Conservation (phyloP, 2,329 filamentous ascomycete genomes). For the Apiospora pterosperma region DNA sequence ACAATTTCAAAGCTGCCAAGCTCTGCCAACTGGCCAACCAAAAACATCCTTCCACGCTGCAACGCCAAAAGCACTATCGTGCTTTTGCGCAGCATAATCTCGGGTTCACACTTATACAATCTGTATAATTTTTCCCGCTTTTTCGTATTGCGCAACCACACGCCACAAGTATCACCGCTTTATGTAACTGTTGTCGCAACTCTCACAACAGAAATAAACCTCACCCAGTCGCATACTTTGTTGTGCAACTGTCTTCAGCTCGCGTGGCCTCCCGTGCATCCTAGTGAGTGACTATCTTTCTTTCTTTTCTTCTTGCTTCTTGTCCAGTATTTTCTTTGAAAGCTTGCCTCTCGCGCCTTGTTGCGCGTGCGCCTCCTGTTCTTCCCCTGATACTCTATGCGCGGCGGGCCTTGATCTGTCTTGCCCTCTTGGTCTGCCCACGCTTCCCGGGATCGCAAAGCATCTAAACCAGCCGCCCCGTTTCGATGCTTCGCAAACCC, state of each 20-base stretch:
- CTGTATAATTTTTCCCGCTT: background rate
- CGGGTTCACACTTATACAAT: background rate
- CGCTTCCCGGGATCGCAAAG: background rate
- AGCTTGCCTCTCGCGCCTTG: background rate
- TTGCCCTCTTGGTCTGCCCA: background rate
- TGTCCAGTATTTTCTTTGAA: background rate
- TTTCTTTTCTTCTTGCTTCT: background rate
- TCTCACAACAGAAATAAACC: background rate
- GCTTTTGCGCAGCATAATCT: background rate
- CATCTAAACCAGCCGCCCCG: background rate
- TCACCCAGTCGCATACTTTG: constrained; percentile 1
- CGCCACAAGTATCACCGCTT: background rate
- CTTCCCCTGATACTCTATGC: background rate
- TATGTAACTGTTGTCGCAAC: background rate
- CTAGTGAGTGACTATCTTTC: background rate
- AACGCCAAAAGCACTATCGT: background rate
- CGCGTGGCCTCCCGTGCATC: background rate
- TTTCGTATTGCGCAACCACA: background rate
- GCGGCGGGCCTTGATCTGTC: background rate
- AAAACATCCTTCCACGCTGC: background rate
- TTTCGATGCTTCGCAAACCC: background rate
- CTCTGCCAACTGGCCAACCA: constrained; percentile 8
- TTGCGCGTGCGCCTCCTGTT: background rate
- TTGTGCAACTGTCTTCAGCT: background rate
- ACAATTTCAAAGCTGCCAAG: constrained; percentile 5